Conservation (phyloP, 768 basidiomycete genomes). For the Lactarius sp. region DNA sequence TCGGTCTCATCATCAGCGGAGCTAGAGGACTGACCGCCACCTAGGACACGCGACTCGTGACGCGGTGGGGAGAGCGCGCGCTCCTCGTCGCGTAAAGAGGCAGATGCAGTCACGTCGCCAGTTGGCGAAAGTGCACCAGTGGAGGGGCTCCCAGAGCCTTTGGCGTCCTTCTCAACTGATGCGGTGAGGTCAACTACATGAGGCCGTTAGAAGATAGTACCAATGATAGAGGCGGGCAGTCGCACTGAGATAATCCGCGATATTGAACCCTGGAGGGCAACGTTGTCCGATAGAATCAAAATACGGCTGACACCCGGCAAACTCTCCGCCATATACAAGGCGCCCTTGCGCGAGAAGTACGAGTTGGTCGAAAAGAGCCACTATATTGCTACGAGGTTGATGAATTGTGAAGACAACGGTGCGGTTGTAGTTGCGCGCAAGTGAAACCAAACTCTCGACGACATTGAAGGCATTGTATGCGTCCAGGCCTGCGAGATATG, state of each 20-base stretch:
- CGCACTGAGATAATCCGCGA: slow-evolving; percentile 93
- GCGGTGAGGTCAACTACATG: slow-evolving; percentile 42
- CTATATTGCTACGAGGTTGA: slow-evolving; percentile 96
- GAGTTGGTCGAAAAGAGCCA: slow-evolving; percentile 90
- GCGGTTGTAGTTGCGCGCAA: slow-evolving; percentile 85
- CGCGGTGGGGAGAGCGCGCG: slow-evolving; percentile 40
- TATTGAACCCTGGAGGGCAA: slow-evolving; percentile 93
- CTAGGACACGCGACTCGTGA: slow-evolving; percentile 2
- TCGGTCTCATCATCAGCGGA: slow-evolving; percentile 46
- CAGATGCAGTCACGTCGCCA: slow-evolving; percentile 29
- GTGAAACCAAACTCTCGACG: slow-evolving; percentile 77
- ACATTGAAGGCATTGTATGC: slow-evolving; percentile 96
- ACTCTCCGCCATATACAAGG: slow-evolving; percentile 79
- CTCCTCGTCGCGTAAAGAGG: slow-evolving; percentile 64
- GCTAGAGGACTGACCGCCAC: slow-evolving; percentile 32
- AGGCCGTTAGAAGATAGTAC: slow-evolving; percentile 18
- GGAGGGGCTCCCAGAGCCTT: slow-evolving; percentile 32
- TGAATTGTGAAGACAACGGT: slow-evolving; percentile 98
- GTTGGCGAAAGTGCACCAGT: slow-evolving; percentile 31
- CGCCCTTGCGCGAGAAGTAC: slow-evolving; percentile 81
- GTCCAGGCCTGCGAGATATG: slow-evolving; percentile 62
- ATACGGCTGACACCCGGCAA: slow-evolving; percentile 70
- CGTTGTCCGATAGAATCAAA: slow-evolving; percentile 72
- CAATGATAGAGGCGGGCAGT: neutral
- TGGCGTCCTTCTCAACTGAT: slow-evolving; percentile 39